Percentiles rank a stretch among this genome's conserved stretches.
phyloP scores from a whole-genome alignment of 176 grass and related monocot species.

The Chrysopogon serrulatus region DNA sequence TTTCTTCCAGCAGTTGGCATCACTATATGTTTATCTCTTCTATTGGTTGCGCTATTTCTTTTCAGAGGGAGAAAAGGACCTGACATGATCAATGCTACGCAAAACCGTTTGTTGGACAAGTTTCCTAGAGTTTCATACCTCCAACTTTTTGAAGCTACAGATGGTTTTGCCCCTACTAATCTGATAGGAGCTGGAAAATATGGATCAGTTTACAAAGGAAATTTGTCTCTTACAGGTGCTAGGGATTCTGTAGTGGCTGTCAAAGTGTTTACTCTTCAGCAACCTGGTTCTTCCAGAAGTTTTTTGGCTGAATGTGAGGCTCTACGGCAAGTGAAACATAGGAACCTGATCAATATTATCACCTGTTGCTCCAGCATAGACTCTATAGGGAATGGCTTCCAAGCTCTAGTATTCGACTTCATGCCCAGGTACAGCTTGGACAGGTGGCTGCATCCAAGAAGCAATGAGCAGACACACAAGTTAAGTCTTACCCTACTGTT shows the following conservation, averaged over 20 bases:
- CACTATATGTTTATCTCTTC: slow-evolving; percentile 14
- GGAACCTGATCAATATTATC: slow-evolving; percentile 50
- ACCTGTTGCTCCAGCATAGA: slow-evolving; percentile 49
- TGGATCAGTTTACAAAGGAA: slow-evolving; percentile 48
- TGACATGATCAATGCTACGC: not conserved
- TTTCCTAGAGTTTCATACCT: slow-evolving; percentile 43
- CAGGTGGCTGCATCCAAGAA: slow-evolving; percentile 44
- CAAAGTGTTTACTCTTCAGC: slow-evolving; percentile 43
- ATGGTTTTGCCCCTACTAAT: slow-evolving; percentile 39
- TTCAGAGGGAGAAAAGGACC: not conserved
- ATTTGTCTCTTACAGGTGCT: not conserved
- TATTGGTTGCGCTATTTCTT: not conserved
- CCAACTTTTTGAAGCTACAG: slow-evolving; percentile 39
- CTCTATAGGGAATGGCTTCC: slow-evolving; percentile 40
- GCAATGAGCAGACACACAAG: not conserved
- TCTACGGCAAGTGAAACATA: slow-evolving; percentile 38
- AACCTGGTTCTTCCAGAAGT: slow-evolving; percentile 30
- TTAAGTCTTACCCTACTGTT: slow-evolving; percentile 25
- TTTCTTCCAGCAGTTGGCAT: not conserved
- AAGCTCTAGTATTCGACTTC: slow-evolving; percentile 53
- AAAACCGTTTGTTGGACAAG: not conserved
- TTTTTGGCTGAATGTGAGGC: slow-evolving; percentile 56
- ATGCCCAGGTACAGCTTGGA: slow-evolving; percentile 52
- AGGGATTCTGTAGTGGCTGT: slow-evolving; percentile 20
- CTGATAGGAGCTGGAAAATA: slow-evolving; percentile 44